Evolutionary conservation across 2,329 filamentous ascomycete genomes (phyloP).

Genomic region (Malbranchea cinnamomea): DNA sequence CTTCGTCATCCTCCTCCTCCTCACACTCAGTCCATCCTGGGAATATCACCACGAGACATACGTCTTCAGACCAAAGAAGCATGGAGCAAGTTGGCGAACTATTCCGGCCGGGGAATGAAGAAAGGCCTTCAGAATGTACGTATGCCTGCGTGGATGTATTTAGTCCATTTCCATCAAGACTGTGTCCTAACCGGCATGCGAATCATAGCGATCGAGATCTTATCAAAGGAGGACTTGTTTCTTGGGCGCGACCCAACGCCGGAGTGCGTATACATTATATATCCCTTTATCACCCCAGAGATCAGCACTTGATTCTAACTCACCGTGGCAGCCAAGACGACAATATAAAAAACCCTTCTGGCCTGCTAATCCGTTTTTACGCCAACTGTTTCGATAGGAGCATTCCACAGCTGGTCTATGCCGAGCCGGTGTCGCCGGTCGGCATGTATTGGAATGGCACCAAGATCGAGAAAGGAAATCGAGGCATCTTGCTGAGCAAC

Average conservation of each 20-base stretch:
- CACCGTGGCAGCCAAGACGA: background rate
- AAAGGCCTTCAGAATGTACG: too few relatives aligned
- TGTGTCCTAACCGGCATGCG: too few relatives aligned
- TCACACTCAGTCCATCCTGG: too few relatives aligned
- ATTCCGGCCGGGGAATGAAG: too few relatives aligned
- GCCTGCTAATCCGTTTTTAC: constrained; percentile 1
- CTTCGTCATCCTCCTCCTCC: too few relatives aligned
- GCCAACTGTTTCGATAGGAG: constrained; percentile 19
- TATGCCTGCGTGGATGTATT: too few relatives aligned
- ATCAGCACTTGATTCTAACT: background rate
- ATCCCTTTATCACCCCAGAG: background rate
- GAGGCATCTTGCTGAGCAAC: constrained; percentile 9
- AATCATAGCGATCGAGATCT: constrained; percentile 7
- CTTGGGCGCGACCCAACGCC: constrained; percentile 9
- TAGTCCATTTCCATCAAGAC: too few relatives aligned
- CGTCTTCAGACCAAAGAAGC: too few relatives aligned
- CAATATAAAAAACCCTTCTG: background rate
- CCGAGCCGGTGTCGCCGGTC: constrained; percentile 28
- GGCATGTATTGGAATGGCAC: constrained; percentile 24
- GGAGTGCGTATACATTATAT: constrained; percentile 7
- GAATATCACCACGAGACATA: too few relatives aligned
- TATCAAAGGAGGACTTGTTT: constrained; percentile 8
- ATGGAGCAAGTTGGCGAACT: too few relatives aligned
- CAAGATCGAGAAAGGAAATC: constrained; percentile 6
- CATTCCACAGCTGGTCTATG: constrained; percentile 30